Percentiles rank a stretch among this genome's conserved stretches.
These are phyloP conservation scores for Ogataea ramenticola DNA, from an alignment of 805 yeast genomes.

Conservation along the genomic window DNA sequence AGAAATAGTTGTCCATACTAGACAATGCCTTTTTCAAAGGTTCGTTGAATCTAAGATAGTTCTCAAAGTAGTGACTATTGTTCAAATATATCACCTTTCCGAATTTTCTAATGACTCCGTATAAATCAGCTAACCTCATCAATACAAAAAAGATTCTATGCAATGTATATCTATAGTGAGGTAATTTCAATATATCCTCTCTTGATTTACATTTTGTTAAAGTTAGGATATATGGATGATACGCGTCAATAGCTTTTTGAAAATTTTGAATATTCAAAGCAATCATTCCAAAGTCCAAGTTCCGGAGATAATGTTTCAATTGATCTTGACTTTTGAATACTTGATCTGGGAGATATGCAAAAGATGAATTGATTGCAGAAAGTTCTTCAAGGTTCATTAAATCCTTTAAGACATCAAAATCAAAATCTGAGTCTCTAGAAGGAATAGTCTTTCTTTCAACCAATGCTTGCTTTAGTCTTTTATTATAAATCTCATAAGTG, in stretches of 20 bases:
- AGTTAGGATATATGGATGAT: slow-evolving; percentile 16
- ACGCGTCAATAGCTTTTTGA: slow-evolving; percentile 21
- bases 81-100: slow-evolving; percentile 41
- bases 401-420: slow-evolving; percentile 11
- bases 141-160: slow-evolving; percentile 36
- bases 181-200: slow-evolving; percentile 12
- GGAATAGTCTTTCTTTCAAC: slow-evolving; percentile 10
- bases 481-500: slow-evolving; percentile 19
- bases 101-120: slow-evolving; percentile 36
- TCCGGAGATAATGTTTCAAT: slow-evolving; percentile 12
- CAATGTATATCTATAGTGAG: slow-evolving; percentile 24
- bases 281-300: slow-evolving; percentile 16
- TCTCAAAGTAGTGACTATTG: slow-evolving; percentile 36
- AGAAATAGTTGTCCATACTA: slow-evolving; percentile 19
- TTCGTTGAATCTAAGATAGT: slow-evolving; percentile 24
- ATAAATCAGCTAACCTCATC: slow-evolving; percentile 42
- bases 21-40: slow-evolving; percentile 17
- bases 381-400: slow-evolving; percentile 12
- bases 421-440: slow-evolving; percentile 8
- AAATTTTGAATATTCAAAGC: slow-evolving; percentile 19
- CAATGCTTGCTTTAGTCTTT: slow-evolving; percentile 19
- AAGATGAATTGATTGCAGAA: slow-evolving; percentile 3
- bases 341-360: not conserved
- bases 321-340: slow-evolving; percentile 12
- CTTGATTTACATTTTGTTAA: slow-evolving; percentile 17